phyloP scores from a whole-genome alignment of 192 early-diverging fungal species.

The Coemansia sp. region DNA sequence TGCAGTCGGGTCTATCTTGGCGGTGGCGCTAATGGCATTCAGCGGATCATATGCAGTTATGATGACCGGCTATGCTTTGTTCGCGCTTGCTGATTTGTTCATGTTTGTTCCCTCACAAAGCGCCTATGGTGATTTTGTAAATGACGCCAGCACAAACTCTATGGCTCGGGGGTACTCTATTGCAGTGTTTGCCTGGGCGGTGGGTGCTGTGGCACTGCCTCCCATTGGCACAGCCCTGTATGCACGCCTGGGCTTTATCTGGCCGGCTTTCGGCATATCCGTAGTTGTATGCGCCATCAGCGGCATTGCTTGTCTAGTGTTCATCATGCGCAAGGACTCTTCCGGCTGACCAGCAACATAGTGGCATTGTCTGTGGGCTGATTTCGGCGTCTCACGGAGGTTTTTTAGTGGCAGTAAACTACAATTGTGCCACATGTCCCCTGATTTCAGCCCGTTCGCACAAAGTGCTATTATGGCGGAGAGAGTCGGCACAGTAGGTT shows the following conservation, averaged over 20 bases:
- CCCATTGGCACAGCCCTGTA: slow-evolving; percentile 24
- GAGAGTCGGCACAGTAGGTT: too few species aligned
- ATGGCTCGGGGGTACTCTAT: slow-evolving; percentile 27
- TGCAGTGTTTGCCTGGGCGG: slow-evolving; percentile 14
- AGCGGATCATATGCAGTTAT: slow-evolving; percentile 14
- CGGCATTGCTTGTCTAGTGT: slow-evolving; percentile 1
- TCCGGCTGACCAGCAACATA: too few species aligned
- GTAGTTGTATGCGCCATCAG: slow-evolving; percentile 1
- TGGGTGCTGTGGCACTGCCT: slow-evolving; percentile 16
- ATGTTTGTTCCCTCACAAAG: slow-evolving; percentile 26
- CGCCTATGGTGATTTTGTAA: slow-evolving; percentile 31
- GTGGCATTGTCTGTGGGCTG: too few species aligned
- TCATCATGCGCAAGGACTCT: slow-evolving; percentile 4
- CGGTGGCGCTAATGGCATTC: slow-evolving; percentile 14
- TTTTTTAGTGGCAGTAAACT: too few species aligned
- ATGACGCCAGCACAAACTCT: slow-evolving; percentile 7
- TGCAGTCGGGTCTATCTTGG: slow-evolving; percentile 1
- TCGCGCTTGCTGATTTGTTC: slow-evolving; percentile 16
- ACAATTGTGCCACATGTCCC: too few species aligned
- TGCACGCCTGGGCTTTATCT: slow-evolving; percentile 12
- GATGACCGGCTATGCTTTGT: slow-evolving; percentile 22
- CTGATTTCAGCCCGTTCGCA: too few species aligned
- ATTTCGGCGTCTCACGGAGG: too few species aligned
- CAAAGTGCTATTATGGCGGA: too few species aligned
- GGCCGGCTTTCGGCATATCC: slow-evolving; percentile 3